Evolutionary conservation across 257 asterid genomes (phyloP).

Genomic region (Echites panduratus): DNA sequence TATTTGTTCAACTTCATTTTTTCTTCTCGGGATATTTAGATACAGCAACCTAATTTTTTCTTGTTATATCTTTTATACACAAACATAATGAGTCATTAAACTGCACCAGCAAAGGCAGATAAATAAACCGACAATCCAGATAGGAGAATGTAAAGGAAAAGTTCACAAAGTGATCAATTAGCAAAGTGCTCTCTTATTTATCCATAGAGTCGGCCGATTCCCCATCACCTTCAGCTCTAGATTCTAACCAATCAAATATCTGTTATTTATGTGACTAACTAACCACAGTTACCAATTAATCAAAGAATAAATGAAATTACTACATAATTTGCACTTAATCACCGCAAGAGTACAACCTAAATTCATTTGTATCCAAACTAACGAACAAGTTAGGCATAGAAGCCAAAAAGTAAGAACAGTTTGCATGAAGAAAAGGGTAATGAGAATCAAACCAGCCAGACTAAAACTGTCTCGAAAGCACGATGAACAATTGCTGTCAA

Average conservation of each 20-base stretch:
- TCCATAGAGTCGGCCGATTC: not conserved
- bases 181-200: not conserved
- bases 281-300: not conserved
- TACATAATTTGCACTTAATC: not conserved
- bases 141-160: not conserved
- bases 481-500: slow-evolving; percentile 88
- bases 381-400: not conserved
- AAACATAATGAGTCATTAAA: not conserved
- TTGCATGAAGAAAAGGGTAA: not conserved
- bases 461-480: slow-evolving; percentile 82
- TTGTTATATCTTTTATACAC: not conserved
- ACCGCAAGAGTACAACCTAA: not conserved
- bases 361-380: not conserved
- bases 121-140: not conserved
- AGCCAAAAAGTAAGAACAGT: slow-evolving; percentile 10
- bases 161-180: not conserved
- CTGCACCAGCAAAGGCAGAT: not conserved
- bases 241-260: not conserved
- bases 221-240: not conserved
- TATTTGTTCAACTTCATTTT: not conserved
- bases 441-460: slow-evolving; percentile 76
- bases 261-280: not conserved
- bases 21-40: not conserved
- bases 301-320: not conserved
- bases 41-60: not conserved